These are phyloP conservation scores for Corylus americana DNA, from an alignment of 306 rosid species.

Conservation along the genomic window DNA sequence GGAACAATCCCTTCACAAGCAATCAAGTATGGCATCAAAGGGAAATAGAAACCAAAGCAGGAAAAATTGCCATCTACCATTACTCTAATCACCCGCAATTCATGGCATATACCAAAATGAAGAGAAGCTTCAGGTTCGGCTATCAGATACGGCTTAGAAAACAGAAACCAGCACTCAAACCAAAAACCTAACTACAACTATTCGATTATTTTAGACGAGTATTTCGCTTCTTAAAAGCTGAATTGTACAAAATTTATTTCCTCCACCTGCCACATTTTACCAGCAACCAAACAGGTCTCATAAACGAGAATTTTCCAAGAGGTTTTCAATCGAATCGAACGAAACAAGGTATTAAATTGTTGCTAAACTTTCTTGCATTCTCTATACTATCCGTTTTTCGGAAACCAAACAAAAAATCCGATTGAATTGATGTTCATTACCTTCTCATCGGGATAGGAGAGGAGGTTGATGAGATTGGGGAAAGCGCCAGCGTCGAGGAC, in stretches of 20 bases:
- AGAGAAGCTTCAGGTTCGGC: not conserved
- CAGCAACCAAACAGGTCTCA: too few species aligned
- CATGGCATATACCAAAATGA: not conserved
- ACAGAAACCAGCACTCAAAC: not conserved
- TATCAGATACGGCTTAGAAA: not conserved
- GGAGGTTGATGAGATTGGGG: constrained; percentile 58
- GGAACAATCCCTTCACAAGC: not conserved
- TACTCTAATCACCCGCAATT: not conserved
- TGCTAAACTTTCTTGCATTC: constrained; percentile 1
- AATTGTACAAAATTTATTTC: too few species aligned
- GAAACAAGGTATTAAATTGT: not conserved
- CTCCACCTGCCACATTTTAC: too few species aligned
- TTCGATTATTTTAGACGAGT: not conserved
- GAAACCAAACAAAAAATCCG: constrained; percentile 6
- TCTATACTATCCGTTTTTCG: constrained; percentile 8
- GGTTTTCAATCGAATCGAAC: not conserved
- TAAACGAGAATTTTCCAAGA: not conserved
- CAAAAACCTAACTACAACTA: not conserved
- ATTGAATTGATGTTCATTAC: constrained; percentile 35
- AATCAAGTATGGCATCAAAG: not conserved
- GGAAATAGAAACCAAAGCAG: not conserved
- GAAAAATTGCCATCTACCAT: not conserved
- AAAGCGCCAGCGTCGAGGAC: constrained; percentile 80
- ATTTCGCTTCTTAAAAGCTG: not conserved
- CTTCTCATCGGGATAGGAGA: constrained; percentile 70